Evolutionary conservation across 148 eudicot genomes (phyloP).

Genomic region (Camellia japonica): DNA sequence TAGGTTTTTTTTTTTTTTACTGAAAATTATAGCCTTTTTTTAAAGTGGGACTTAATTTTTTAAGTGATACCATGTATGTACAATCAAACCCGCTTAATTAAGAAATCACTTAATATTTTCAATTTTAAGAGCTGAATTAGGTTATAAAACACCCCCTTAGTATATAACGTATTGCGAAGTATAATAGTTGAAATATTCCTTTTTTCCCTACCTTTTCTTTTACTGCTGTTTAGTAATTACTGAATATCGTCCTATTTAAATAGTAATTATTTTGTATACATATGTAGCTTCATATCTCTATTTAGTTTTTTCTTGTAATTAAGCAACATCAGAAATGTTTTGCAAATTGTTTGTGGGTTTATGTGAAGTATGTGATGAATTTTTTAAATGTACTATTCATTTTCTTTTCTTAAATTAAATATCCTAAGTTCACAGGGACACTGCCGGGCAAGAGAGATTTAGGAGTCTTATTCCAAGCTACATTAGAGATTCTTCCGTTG

Average conservation of each 20-base stretch:
- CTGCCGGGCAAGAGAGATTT: slow-evolving; percentile 55
- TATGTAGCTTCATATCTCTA: background rate
- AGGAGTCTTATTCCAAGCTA: slow-evolving; percentile 53
- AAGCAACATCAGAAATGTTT: background rate
- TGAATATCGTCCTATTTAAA: background rate
- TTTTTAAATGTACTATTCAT: background rate
- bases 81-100: too few relatives aligned
- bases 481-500: slow-evolving; percentile 51
- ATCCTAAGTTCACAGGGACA: slow-evolving; percentile 33
- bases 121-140: too few relatives aligned
- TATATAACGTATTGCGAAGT: background rate
- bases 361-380: background rate
- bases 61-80: too few relatives aligned
- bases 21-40: too few relatives aligned
- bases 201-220: background rate
- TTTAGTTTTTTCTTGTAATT: background rate
- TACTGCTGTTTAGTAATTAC: background rate
- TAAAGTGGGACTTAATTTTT: too few relatives aligned
- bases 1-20: too few relatives aligned
- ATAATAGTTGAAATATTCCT: background rate
- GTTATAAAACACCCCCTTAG: too few relatives aligned
- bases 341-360: background rate
- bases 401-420: background rate
- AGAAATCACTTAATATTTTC: too few relatives aligned
- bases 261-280: background rate